phyloP scores from a whole-genome alignment of 768 basidiomycete species.

The Kockovaella imperatae region DNA sequence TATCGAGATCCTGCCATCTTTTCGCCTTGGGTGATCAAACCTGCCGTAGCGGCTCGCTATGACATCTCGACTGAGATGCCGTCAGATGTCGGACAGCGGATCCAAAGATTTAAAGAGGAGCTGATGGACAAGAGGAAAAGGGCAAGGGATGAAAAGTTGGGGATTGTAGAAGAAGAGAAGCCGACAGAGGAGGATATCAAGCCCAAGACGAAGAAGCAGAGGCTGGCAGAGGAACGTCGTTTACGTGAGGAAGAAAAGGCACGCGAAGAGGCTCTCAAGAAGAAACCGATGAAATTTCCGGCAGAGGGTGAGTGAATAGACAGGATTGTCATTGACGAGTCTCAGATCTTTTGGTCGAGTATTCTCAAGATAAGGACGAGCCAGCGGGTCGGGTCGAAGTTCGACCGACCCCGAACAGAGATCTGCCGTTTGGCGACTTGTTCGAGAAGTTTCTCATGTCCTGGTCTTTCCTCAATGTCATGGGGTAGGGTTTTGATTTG shows the following conservation, averaged over 20 bases:
- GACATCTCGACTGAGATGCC: slow-evolving; percentile 80
- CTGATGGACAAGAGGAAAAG: slow-evolving; percentile 92
- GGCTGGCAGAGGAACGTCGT: slow-evolving; percentile 12
- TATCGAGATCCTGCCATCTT: slow-evolving; percentile 85
- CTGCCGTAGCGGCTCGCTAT: slow-evolving; percentile 70
- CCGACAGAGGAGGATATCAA: slow-evolving; percentile 15
- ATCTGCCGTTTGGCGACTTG: slow-evolving; percentile 38
- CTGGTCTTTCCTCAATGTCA: slow-evolving; percentile 91
- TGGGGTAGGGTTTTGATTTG: slow-evolving; percentile 56
- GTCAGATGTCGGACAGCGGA: slow-evolving; percentile 68
- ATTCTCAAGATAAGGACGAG: slow-evolving; percentile 21
- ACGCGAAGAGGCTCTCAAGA: slow-evolving; percentile 33
- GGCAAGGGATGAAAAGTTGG: slow-evolving; percentile 42
- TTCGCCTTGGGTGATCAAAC: slow-evolving; percentile 93
- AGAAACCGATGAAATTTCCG: slow-evolving; percentile 41
- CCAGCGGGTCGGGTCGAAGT: slow-evolving; percentile 25
- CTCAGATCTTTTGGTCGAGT: slow-evolving; percentile 39
- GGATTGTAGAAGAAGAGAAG: slow-evolving; percentile 7
- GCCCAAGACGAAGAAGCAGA: slow-evolving; percentile 18
- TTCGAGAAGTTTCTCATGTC: slow-evolving; percentile 83
- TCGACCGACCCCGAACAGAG: slow-evolving; percentile 25
- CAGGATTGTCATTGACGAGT: slow-evolving; percentile 2
- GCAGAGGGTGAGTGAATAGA: slow-evolving; percentile 34
- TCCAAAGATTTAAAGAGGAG: slow-evolving; percentile 70
- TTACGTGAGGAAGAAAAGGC: slow-evolving; percentile 14